These are phyloP conservation scores for Pestalotiopsis fici DNA, from an alignment of 2,329 filamentous ascomycete species.

Conservation along the genomic window DNA sequence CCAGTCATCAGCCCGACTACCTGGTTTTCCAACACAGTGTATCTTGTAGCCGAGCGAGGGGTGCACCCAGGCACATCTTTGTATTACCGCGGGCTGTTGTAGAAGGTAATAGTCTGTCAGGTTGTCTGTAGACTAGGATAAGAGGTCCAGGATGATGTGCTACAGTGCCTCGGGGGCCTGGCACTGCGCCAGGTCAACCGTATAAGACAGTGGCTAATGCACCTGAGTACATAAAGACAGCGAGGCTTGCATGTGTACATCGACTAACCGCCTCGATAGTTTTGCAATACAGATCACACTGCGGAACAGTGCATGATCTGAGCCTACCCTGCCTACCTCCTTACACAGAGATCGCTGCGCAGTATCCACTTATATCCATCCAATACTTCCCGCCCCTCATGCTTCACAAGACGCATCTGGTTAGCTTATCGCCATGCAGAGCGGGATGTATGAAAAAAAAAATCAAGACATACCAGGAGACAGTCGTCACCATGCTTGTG, in stretches of 20 bases:
- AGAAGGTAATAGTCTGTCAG: not conserved
- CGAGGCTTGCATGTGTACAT: not conserved
- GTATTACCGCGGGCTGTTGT: not conserved
- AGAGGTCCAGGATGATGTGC: not conserved
- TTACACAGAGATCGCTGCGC: not conserved
- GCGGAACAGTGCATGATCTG: not conserved
- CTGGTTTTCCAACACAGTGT: not conserved
- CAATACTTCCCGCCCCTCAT: slow-evolving; percentile 80
- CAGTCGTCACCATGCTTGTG: slow-evolving; percentile 91
- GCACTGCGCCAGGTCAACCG: not conserved
- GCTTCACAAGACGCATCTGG: slow-evolving; percentile 43
- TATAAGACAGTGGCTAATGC: not conserved
- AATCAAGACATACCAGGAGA: slow-evolving; percentile 60
- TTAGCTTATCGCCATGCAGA: slow-evolving; percentile 9
- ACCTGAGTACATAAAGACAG: not conserved
- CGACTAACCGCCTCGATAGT: not conserved
- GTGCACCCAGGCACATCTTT: not conserved
- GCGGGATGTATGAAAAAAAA: not conserved
- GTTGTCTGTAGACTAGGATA: not conserved
- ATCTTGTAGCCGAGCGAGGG: not conserved
- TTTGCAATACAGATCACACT: not conserved
- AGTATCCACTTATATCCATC: slow-evolving; percentile 26
- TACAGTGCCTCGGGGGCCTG: not conserved
- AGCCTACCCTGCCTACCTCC: not conserved
- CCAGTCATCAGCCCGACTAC: too few species aligned